Evolutionary conservation across 208 protist species (phyloP).

Genomic region (Phytomonas francai): DNA sequence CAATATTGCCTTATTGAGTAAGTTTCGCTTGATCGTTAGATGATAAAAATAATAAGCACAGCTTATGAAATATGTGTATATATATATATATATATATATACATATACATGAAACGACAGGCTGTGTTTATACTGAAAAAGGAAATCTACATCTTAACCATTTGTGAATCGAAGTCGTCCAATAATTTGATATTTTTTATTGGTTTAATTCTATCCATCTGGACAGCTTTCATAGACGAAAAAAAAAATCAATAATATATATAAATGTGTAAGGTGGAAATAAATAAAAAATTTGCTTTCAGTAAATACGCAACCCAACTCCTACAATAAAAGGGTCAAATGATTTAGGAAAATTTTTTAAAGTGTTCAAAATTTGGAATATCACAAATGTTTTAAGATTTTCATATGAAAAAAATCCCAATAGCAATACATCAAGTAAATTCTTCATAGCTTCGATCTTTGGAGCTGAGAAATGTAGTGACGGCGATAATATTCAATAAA

Average conservation of each 20-base stretch:
- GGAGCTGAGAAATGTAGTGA: not conserved
- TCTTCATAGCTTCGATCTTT: not conserved
- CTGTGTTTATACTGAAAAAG: no score
- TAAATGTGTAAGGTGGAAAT: not conserved
- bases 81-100: no score
- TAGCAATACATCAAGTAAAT: no score
- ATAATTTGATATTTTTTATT: no score
- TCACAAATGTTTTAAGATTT: constrained; percentile 16
- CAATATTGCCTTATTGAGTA: constrained; percentile 3
- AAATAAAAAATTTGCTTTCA: not conserved
- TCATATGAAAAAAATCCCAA: not conserved
- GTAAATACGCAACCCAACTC: no score
- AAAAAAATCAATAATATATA: not conserved
- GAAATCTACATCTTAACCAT: no score
- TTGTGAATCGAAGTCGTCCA: no score
- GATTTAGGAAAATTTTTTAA: no score
- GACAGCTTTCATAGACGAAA: no score
- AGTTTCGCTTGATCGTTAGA: not conserved
- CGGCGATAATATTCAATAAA: not conserved
- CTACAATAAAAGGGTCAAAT: no score
- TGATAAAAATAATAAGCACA: constrained; percentile 3
- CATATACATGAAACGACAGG: no score
- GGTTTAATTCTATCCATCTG: no score
- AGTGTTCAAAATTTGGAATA: constrained; percentile 10
- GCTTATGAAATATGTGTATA: not conserved